These are phyloP conservation scores for Nidularia sp. DNA, from an alignment of 768 basidiomycete species.

Conservation along the genomic window DNA sequence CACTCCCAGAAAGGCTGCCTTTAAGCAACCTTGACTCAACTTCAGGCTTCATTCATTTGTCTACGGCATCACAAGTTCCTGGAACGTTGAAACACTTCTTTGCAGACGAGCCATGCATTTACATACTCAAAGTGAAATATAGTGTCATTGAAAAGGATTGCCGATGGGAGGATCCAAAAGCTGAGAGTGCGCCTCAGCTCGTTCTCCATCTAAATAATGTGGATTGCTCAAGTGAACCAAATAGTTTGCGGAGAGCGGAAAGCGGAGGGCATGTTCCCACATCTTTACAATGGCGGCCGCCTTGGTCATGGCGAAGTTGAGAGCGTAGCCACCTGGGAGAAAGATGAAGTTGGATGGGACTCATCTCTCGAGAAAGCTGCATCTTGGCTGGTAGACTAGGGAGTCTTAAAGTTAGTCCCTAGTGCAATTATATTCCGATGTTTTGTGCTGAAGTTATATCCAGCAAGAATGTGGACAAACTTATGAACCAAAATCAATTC, in stretches of 20 bases:
- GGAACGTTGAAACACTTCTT: constrained; percentile 47
- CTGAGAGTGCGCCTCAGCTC: constrained; percentile 13
- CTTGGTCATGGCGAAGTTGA: constrained; percentile 44
- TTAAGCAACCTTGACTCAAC: constrained; percentile 42
- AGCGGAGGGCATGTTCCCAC: constrained; percentile 47
- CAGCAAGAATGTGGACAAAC: no score
- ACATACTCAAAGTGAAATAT: constrained; percentile 41
- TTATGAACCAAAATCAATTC: no score
- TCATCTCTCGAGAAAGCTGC: constrained; percentile 13
- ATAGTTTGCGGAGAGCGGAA: constrained; percentile 37
- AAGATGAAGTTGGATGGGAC: constrained; percentile 24
- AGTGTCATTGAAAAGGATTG: constrained; percentile 30
- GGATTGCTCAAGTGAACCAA: not conserved
- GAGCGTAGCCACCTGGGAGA: constrained; percentile 24
- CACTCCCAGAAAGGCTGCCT: constrained; percentile 42
- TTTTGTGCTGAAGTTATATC: no score
- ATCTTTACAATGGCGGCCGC: constrained; percentile 43
- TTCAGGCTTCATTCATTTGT: constrained; percentile 53
- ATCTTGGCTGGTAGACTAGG: constrained; percentile 30
- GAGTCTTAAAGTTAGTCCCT: not conserved
- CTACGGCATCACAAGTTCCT: constrained; percentile 45
- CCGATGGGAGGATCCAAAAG: constrained; percentile 46
- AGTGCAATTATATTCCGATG: not conserved
- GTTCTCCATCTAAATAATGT: not conserved
- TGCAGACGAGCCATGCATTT: constrained; percentile 27